Base-by-base conservation (phyloP, 441 rosid species). In the Euphorbia celastroides region DNA sequence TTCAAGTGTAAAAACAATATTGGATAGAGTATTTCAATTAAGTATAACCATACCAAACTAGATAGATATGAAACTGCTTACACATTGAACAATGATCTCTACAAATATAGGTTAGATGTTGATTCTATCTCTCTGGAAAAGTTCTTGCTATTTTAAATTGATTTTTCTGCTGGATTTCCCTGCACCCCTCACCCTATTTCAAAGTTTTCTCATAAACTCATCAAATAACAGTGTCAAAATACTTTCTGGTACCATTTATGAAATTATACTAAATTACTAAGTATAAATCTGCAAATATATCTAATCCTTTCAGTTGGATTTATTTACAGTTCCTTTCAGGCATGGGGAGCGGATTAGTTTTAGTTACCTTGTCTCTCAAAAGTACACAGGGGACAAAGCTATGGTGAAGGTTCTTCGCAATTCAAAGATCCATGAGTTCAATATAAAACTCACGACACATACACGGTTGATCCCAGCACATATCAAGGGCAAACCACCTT, bases 291-390 rank as follows among this genome's bases (percentile, higher is more conserved):
- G 2, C 19, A 46, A 46, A 46, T 13, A 57, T 11, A 66, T 3
- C 7, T 65, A 42, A 70, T 50, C 19, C 17, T 38, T 48, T 7
- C n/a, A 27, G n/a, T 7, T 54, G 23, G 62, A 34, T 69, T 54
- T 30, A 34, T 71, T 74, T 75, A 41, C 82, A 93, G 99, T 93
- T 75, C 93, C 97, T 50, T 93, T 91, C 77, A 74, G 88, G 77
- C 92, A 86, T 57, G 97, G 97, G 11, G 99, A 93, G 81, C 83
- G 96, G 67, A 93, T 93, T 74, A 90, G 96, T 10, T 93, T 93
- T 76, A 89, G 96, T 72, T 93, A 91, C 78, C 97, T 93, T 63
- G 81, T 91, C 62, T 87, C 99, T 38, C 97, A 89, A 57, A 93
- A 93, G 68, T 93, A 91, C 76, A 85, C 93, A 42, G 93, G 95